A percentile compares a stretch with the other conserved stretches of the same genome.
Evolutionary conservation across 116 monocot genomes (phyloP).

Genomic region (Papilionanthe hybrid): DNA sequence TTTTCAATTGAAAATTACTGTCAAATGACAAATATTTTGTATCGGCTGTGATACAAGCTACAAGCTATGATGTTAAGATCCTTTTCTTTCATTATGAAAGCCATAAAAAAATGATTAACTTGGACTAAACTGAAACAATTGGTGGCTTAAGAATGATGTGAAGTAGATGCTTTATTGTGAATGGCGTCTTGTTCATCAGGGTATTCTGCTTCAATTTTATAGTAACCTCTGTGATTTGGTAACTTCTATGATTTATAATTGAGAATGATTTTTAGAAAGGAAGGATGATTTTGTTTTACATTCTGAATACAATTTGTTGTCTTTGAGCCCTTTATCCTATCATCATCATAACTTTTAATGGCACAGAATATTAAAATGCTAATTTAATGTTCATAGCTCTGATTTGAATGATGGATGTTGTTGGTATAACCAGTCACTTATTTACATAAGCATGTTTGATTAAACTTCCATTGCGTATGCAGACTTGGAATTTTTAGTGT

Average conservation of each 20-base stretch:
- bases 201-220: neutral
- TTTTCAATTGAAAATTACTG: neutral
- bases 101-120: neutral
- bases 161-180: neutral
- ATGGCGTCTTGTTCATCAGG: neutral
- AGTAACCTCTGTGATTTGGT: too few relatives aligned
- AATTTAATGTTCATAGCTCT: too few relatives aligned
- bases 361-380: too few relatives aligned
- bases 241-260: neutral
- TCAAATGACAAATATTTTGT: too few relatives aligned
- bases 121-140: neutral
- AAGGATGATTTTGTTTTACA: neutral
- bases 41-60: too few relatives aligned
- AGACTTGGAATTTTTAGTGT: neutral
- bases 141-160: neutral
- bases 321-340: too few relatives aligned
- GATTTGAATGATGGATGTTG: neutral
- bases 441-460: neutral
- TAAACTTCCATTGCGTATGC: neutral
- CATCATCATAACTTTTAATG: too few relatives aligned
- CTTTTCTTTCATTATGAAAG: neutral
- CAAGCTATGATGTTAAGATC: neutral
- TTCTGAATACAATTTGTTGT: too few relatives aligned
- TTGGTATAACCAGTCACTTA: neutral
- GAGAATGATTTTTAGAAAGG: neutral